These are phyloP conservation scores for Eimeria sp. DNA, from an alignment of 169 alveolate species.

Conservation along the genomic window DNA sequence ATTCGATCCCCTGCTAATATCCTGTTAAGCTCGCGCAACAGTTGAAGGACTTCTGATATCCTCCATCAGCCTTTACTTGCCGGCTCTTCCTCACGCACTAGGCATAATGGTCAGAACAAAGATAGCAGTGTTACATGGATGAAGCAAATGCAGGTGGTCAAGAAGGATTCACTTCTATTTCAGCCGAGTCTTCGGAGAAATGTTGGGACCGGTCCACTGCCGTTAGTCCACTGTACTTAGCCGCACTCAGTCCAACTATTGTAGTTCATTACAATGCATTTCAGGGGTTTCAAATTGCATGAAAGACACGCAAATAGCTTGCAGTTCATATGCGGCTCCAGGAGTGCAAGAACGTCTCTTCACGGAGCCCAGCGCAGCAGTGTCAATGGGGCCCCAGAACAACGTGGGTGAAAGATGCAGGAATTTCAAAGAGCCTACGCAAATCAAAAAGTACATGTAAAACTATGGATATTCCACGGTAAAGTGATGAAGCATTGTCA, in stretches of 20 bases:
- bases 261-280: background rate
- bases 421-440: background rate
- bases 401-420: background rate
- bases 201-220: background rate
- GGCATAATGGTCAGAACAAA: background rate
- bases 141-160: background rate
- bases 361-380: conserved; percentile 25
- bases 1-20: background rate
- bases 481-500: background rate
- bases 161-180: background rate
- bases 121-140: background rate
- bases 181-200: background rate
- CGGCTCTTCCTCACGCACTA: background rate
- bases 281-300: background rate
- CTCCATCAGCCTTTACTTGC: background rate
- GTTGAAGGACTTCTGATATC: background rate
- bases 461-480: background rate
- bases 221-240: background rate
- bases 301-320: background rate
- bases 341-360: background rate
- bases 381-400: conserved; percentile 8
- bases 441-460: background rate
- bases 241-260: background rate
- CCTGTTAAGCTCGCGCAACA: background rate
- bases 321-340: background rate